Percentiles rank a stretch among this genome's conserved stretches.
Conservation (phyloP, 2,329 filamentous ascomycete genomes). For the Clarireedia sp. region DNA sequence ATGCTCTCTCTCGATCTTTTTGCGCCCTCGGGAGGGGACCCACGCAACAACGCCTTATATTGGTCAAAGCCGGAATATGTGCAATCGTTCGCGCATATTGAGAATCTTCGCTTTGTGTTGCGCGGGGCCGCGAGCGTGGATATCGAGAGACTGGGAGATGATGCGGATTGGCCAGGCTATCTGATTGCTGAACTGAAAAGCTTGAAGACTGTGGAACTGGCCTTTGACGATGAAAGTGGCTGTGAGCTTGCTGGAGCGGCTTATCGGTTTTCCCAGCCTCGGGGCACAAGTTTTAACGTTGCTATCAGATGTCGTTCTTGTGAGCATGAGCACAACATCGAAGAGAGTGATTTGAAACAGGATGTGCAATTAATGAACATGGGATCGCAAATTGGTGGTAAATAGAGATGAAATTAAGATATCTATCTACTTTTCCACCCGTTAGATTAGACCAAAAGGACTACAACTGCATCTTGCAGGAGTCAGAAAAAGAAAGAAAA, state of each 20-base stretch:
- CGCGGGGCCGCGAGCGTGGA: background rate
- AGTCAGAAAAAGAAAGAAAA: slow-evolving; percentile 14
- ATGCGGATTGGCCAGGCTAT: background rate
- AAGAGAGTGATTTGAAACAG: background rate
- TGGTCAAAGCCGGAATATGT: no score
- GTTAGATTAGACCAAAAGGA: slow-evolving; percentile 3
- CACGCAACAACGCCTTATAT: no score
- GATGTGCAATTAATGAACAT: background rate
- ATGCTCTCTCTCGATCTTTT: background rate
- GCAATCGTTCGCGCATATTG: background rate
- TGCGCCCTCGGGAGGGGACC: no score
- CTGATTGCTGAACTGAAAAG: background rate
- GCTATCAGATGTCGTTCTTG: no score
- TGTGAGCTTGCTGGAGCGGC: background rate
- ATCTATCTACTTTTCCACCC: background rate
- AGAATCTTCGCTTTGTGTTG: background rate
- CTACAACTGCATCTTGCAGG: slow-evolving; percentile 21
- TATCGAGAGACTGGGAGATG: background rate
- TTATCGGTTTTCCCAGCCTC: background rate
- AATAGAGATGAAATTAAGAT: no score
- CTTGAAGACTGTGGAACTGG: background rate
- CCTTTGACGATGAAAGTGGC: background rate
- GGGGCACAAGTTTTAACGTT: no score
- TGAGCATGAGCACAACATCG: background rate
- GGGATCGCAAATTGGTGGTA: background rate